These are phyloP conservation scores for Eucalyptus pauciflora DNA, from an alignment of 345 rosid genomes.

Conservation along the genomic window DNA sequence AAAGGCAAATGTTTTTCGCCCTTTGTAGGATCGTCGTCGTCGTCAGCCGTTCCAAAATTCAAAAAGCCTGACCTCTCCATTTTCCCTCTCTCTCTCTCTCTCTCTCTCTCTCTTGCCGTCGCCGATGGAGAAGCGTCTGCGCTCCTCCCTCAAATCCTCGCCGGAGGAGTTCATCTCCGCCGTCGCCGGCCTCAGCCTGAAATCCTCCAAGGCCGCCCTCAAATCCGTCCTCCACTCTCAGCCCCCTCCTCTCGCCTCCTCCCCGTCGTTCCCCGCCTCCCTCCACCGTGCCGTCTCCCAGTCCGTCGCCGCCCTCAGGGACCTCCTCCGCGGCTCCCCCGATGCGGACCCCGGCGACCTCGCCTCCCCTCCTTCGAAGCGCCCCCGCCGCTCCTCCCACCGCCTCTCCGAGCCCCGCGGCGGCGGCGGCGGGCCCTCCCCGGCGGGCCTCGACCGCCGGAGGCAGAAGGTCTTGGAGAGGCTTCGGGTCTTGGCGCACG, in stretches of 20 bases:
- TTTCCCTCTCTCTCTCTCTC: background rate
- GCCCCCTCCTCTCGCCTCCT: slow-evolving; percentile 37
- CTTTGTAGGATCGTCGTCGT: background rate
- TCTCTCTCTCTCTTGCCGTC: background rate
- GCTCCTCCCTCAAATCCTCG: slow-evolving; percentile 56
- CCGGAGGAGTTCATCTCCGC: slow-evolving; percentile 59
- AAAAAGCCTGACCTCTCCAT: background rate
- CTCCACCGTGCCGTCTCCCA: slow-evolving; percentile 30
- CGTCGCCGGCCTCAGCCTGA: slow-evolving; percentile 29
- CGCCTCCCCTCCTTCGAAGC: slow-evolving; percentile 8
- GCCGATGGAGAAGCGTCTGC: slow-evolving; percentile 66
- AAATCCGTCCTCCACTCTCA: slow-evolving; percentile 47
- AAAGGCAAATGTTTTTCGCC: accelerated
- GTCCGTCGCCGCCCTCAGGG: slow-evolving; percentile 24
- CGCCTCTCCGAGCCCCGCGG: background rate
- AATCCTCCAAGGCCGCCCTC: slow-evolving; percentile 57
- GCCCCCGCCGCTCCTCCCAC: slow-evolving; percentile 6
- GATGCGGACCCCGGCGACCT: slow-evolving; percentile 32
- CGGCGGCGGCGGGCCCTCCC: background rate
- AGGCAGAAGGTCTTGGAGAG: slow-evolving; percentile 17
- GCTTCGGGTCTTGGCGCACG: slow-evolving; percentile 33
- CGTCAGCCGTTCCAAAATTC: background rate
- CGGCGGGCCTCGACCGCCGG: background rate
- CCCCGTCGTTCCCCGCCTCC: slow-evolving; percentile 43
- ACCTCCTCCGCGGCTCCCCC: slow-evolving; percentile 25